A percentile compares a stretch with the other conserved stretches of the same genome.
These are phyloP conservation scores for Juglanconis sp. DNA, from an alignment of 2,329 filamentous ascomycete genomes.

Conservation along the genomic window DNA sequence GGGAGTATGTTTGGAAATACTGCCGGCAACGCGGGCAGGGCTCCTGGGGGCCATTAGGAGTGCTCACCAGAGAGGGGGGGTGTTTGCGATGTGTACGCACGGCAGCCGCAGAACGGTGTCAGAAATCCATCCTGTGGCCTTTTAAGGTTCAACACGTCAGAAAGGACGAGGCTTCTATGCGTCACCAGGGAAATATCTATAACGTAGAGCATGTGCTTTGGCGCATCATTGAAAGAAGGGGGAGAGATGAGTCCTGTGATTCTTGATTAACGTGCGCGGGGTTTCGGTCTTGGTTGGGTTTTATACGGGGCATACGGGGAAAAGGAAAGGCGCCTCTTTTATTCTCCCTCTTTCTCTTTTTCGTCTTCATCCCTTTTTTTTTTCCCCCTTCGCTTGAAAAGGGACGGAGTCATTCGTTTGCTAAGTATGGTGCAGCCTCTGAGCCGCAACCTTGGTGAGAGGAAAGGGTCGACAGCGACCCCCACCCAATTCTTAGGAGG, in stretches of 20 bases:
- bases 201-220: background rate
- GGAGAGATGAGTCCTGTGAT: background rate
- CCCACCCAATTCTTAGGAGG: no score
- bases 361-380: no score
- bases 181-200: background rate
- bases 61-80: background rate
- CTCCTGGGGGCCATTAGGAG: constrained; percentile 20
- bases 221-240: background rate
- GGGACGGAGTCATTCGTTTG: background rate
- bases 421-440: background rate
- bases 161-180: background rate
- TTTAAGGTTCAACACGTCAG: no score
- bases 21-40: constrained; percentile 25
- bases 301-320: background rate
- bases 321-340: no score
- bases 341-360: no score
- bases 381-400: background rate
- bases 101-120: background rate
- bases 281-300: background rate
- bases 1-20: constrained; percentile 44
- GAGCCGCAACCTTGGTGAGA: no score
- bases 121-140: background rate
- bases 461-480: no score
- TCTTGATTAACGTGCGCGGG: background rate
- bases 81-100: background rate